Base-by-base conservation (phyloP, 1,284 basidiomycete genomes). In the Austroboletus olivaceoglutinosus region DNA sequence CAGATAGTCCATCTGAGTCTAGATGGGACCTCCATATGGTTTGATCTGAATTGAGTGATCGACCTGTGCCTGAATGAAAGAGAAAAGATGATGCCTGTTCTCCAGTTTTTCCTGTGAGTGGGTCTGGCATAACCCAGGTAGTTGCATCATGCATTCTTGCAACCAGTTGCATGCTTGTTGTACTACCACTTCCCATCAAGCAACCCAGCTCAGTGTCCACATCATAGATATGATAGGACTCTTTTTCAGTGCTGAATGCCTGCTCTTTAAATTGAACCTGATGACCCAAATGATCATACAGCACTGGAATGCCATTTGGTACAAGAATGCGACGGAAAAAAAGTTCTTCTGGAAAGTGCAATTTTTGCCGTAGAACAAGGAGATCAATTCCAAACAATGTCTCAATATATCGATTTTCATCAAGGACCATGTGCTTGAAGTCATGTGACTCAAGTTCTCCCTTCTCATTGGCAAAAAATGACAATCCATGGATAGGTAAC, bases 401-500 rank as follows among this genome's bases (percentile, higher is more conserved):
- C 33, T 13, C 33, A 16, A 34, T n/a, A 34, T 16, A 15, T n/a
- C 15, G 33, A 13, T 34, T n/a, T 16, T 34, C 33, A 16, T 34
- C 33, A 34, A 5, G 15, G 15, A 34, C 33, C 33, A 34, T 34
- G 16, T 34, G 10, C 33, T 34, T 34, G 33, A 34, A 34, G 33
- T 34, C 16, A 34, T n/a, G 33, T 6, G 33, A 34, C 33, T 34
- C 33, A n/a, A 34, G 33, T n/a, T 34, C 33, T 34, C 33, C 33
- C 33, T 8, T 16, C 5, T 5, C 15, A 16, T 34, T 34, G 33
- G 15, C 15, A 13, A 34, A 34, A n/a, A 34, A 34, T 5, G 15
- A 5, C 15, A 34, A 34, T 5, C 15, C 33, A n/a, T 34, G 15
- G 33, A 75, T 71, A 16, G 77, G 73, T 5, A 81, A 29, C 70